Evolutionary conservation across 2,329 filamentous ascomycete species (phyloP).

Genomic region (Penicillium occitanis): DNA sequence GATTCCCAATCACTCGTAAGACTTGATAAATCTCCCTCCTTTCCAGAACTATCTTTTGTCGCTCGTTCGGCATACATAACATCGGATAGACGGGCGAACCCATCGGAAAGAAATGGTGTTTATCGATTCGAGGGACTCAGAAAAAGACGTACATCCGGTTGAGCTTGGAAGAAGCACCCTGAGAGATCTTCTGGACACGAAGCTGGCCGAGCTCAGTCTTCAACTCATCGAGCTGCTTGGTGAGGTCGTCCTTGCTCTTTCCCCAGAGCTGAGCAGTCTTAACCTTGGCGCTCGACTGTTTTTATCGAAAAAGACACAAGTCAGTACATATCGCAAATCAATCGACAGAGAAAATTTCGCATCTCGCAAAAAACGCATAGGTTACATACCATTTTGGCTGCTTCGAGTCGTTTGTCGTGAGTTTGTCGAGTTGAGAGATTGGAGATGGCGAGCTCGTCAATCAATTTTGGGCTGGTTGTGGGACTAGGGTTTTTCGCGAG

Average conservation of each 20-base stretch:
- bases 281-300: constrained; percentile 69
- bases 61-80: constrained; percentile 17
- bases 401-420: constrained; percentile 45
- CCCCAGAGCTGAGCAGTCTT: constrained; percentile 96
- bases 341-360: neutral
- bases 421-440: constrained; percentile 47
- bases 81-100: constrained; percentile 9
- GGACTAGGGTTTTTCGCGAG: constrained; percentile 46
- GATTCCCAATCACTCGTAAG: neutral
- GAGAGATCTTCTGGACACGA: constrained; percentile 96
- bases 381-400: constrained; percentile 46
- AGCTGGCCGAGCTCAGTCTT: constrained; percentile 96
- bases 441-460: constrained; percentile 36
- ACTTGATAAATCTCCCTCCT: neutral
- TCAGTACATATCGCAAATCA: constrained; percentile 18
- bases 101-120: neutral
- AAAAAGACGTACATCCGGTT: constrained; percentile 80
- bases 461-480: constrained; percentile 43
- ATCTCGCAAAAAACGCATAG: neutral
- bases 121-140: constrained; percentile 10
- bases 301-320: constrained; percentile 11
- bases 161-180: constrained; percentile 90
- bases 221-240: constrained; percentile 90
- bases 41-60: constrained; percentile 7
- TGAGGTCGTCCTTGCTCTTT: constrained; percentile 99